phyloP scores from a whole-genome alignment of 257 asterid species.

The Forsythia suspensa region DNA sequence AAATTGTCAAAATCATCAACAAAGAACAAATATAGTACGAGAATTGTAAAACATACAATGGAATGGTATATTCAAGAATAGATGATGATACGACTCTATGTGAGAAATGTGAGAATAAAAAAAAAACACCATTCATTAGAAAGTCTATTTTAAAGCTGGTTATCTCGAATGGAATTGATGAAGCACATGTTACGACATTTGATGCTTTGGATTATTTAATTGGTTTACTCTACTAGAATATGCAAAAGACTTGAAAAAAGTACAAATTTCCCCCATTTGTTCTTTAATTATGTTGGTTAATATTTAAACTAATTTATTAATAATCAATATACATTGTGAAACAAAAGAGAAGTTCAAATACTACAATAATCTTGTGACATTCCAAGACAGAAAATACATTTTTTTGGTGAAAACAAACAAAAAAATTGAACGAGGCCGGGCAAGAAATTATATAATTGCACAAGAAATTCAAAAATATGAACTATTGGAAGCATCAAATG shows the following conservation, averaged over 20 bases:
- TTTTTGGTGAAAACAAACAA: too few relatives aligned
- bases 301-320: too few relatives aligned
- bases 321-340: background rate
- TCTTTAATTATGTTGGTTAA: background rate
- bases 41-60: background rate
- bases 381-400: too few relatives aligned
- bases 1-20: background rate
- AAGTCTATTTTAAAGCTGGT: background rate
- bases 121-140: background rate
- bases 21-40: background rate
- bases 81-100: background rate
- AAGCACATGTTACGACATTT: background rate
- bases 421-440: too few relatives aligned
- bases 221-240: background rate
- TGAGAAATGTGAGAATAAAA: background rate
- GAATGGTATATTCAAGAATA: background rate
- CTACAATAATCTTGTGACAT: too few relatives aligned
- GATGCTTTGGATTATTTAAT: background rate
- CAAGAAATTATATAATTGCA: too few relatives aligned
- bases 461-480: too few relatives aligned
- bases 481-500: too few relatives aligned
- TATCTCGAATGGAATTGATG: background rate
- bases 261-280: too few relatives aligned
- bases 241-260: too few relatives aligned
- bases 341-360: background rate